phyloP scores from a whole-genome alignment of 495 filamentous ascomycete species.

The Daldinia bambusicola region DNA sequence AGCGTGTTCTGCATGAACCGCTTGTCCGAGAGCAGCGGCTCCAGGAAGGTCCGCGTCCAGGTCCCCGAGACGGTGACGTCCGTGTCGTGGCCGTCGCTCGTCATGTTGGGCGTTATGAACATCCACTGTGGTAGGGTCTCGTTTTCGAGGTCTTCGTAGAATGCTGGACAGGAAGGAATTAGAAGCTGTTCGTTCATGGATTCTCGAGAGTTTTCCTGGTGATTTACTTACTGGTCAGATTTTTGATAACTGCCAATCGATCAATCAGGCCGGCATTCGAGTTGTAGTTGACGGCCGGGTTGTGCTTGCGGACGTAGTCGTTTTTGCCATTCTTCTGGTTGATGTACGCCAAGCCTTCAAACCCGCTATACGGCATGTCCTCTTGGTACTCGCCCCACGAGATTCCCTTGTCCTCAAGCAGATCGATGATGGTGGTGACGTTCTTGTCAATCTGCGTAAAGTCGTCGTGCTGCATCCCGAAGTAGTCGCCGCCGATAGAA shows the following conservation, averaged over 20 bases:
- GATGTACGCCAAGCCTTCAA: slow-evolving; percentile 63
- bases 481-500: slow-evolving; percentile 70
- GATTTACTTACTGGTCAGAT: slow-evolving; percentile 58
- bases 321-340: slow-evolving; percentile 64
- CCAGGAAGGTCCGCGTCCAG: slow-evolving; percentile 69
- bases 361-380: slow-evolving; percentile 74
- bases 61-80: slow-evolving; percentile 67
- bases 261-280: slow-evolving; percentile 64
- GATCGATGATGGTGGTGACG: slow-evolving; percentile 73
- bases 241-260: slow-evolving; percentile 72
- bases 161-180: slow-evolving; percentile 42
- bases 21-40: slow-evolving; percentile 68
- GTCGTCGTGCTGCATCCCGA: slow-evolving; percentile 74
- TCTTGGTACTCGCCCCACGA: slow-evolving; percentile 78
- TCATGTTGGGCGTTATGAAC: slow-evolving; percentile 82
- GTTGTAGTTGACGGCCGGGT: slow-evolving; percentile 70
- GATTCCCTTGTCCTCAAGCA: slow-evolving; percentile 74
- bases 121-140: slow-evolving; percentile 74
- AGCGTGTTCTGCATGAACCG: slow-evolving; percentile 77
- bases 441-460: slow-evolving; percentile 67
- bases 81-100: slow-evolving; percentile 72
- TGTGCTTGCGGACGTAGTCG: slow-evolving; percentile 83
- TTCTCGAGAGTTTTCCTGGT: no score
- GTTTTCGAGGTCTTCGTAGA: slow-evolving; percentile 66
- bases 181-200: slow-evolving; percentile 4